Conservation (phyloP, 225 moss, liverwort and hornwort genomes). For the Polytrichum commune region DNA sequence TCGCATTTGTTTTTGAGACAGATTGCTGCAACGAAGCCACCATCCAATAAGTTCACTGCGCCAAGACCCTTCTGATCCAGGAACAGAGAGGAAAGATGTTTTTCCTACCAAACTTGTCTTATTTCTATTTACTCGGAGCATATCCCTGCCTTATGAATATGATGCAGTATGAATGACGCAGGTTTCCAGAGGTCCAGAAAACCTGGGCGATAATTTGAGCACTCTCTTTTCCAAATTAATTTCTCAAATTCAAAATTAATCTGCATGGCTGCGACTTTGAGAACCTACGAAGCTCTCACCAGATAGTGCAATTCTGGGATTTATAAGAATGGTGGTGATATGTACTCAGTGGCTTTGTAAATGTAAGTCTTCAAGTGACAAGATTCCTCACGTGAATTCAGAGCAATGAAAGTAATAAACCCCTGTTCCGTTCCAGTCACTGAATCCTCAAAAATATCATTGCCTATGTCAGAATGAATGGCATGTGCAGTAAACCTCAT, state of each 20-base stretch:
- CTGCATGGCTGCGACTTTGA: neutral
- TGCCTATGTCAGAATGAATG: neutral
- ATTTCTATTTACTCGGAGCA: too few relatives aligned
- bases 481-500: neutral
- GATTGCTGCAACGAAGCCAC: slow-evolving; percentile 34
- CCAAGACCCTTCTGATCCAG: too few relatives aligned
- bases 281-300: neutral
- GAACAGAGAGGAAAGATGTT: too few relatives aligned
- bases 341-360: neutral
- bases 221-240: too few relatives aligned
- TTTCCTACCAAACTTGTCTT: too few relatives aligned
- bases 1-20: slow-evolving; percentile 55
- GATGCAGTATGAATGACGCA: too few relatives aligned
- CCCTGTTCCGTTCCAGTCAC: too few relatives aligned
- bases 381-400: neutral
- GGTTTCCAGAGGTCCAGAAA: too few relatives aligned
- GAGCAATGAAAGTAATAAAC: neutral
- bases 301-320: neutral
- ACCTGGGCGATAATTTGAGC: too few relatives aligned
- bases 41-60: too few relatives aligned
- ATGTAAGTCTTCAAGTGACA: neutral
- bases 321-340: neutral
- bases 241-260: neutral
- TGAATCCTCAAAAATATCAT: neutral
- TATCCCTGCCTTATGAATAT: too few relatives aligned